Base-by-base conservation (phyloP, 2,329 filamentous ascomycete genomes). In the Xylaria arbuscula region DNA sequence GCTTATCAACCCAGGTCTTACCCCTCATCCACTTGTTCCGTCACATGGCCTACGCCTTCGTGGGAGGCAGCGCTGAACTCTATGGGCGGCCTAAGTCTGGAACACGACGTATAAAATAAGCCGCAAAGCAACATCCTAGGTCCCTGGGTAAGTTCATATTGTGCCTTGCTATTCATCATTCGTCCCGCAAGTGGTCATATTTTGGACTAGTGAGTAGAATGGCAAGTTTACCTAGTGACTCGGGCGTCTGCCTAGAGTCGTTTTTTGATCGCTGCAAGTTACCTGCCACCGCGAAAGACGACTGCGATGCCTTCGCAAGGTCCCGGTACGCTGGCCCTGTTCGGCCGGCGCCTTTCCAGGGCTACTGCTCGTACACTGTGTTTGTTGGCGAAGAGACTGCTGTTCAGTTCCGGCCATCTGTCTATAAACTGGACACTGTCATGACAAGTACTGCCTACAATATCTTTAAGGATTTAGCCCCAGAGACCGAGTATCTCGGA, bases 311-410 rank as follows among this genome's bases (percentile, higher is more conserved):
- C 2, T 81, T 83, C 56, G 77, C 79, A 15, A 68, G 64, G 47
- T 61, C 74, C 17, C 72, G 70, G 0, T 83, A 81, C 57, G 77
- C 80, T 0, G 60, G 72, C 2, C 19, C 42, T n/a, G 73, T 83
- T 32, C 69, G 72, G 3, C 77, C 81, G 2, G 77, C 78, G 8
- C 72, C 78, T 7, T 78, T 78, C 5, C 85, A 87, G 70, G 85
- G 85, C 19, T 86, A 84, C 69, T 88, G 85, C 70, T 87, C 85
- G 1, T 83, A 86, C 71, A 87, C 85, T 0, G 68, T 87, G 7
- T 75, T 78, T 28, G 76, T 84, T 17, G 80, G 80, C 10, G 68
- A 76, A 4, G 73, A 79, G n/a, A 72, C 68, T 13, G 75, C 85
- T 55, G 70, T 87, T 4, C 86, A 88, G 73, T 86, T 87, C 68